A percentile compares a stretch with the other conserved stretches of the same genome.
These are phyloP conservation scores for Auriscalpium vulgare DNA, from an alignment of 768 basidiomycete species.

Conservation along the genomic window DNA sequence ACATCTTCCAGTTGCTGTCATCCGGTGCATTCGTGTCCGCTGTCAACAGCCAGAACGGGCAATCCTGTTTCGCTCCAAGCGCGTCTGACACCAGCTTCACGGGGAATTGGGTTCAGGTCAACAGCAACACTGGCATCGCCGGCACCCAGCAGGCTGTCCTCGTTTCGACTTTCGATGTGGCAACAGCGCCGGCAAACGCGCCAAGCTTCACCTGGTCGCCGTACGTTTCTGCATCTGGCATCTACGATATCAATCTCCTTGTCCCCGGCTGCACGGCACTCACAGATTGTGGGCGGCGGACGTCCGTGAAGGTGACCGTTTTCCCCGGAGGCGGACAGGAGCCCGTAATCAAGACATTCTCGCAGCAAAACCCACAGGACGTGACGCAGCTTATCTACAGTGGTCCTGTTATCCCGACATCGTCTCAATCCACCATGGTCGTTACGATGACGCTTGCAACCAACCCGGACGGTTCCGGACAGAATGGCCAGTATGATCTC, in stretches of 20 bases:
- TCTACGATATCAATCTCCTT: conserved; percentile 77
- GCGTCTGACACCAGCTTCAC: conserved; percentile 61
- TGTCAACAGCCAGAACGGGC: conserved; percentile 45
- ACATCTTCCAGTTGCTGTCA: conserved; percentile 87
- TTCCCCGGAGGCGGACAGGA: conserved; percentile 64
- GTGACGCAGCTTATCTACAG: conserved; percentile 58
- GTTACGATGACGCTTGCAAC: conserved; percentile 69
- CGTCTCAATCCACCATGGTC: conserved; percentile 62
- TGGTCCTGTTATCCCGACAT: conserved; percentile 75
- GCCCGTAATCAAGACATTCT: conserved; percentile 62
- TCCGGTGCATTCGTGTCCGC: conserved; percentile 88
- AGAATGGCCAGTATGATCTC: conserved; percentile 64
- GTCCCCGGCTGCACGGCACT: conserved; percentile 82
- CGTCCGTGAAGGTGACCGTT: conserved; percentile 74
- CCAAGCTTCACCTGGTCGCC: conserved; percentile 88
- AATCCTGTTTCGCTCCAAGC: conserved; percentile 72
- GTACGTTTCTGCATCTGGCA: conserved; percentile 83
- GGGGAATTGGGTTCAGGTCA: conserved; percentile 61
- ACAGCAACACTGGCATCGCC: conserved; percentile 64
- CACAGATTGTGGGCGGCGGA: conserved; percentile 74
- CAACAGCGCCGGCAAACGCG: conserved; percentile 48
- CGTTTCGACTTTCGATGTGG: conserved; percentile 56
- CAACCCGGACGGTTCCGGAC: conserved; percentile 52
- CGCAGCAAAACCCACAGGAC: conserved; percentile 66
- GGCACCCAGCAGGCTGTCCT: conserved; percentile 76